Evolutionary conservation across 192 early-diverging fungal species (phyloP).

Genomic region (Coemansia sp.): DNA sequence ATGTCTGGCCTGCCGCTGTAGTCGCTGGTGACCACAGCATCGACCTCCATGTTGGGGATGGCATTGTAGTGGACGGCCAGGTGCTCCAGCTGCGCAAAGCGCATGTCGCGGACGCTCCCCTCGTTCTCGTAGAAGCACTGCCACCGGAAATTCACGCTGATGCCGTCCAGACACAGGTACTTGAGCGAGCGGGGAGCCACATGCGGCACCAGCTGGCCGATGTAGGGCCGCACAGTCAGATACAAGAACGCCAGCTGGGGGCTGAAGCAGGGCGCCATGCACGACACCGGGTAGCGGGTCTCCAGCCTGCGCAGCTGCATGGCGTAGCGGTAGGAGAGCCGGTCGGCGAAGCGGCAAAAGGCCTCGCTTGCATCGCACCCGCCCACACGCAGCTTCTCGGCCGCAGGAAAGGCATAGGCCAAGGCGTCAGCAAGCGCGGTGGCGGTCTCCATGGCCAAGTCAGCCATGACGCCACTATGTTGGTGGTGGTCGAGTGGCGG

Average conservation of each 20-base stretch:
- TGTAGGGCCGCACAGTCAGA: constrained; percentile 5
- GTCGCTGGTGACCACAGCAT: background rate
- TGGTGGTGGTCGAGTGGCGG: too few species aligned
- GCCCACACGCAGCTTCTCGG: background rate
- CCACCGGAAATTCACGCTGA: constrained; percentile 1
- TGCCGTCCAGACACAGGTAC: constrained; percentile 3
- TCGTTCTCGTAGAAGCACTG: constrained; percentile 3
- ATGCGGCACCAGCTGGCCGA: constrained; percentile 3
- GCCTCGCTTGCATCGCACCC: background rate
- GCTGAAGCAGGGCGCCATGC: background rate
- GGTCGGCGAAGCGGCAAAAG: constrained; percentile 7
- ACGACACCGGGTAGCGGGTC: background rate
- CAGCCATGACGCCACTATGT: too few species aligned
- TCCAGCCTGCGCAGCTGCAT: background rate
- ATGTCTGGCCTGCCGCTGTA: background rate
- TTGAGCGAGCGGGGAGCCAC: background rate
- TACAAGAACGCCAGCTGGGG: background rate
- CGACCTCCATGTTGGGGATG: background rate
- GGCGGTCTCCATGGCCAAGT: background rate
- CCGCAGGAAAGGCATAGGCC: background rate
- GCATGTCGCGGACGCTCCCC: background rate
- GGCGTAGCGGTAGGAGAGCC: background rate
- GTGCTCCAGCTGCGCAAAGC: background rate
- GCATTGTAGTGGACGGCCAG: constrained; percentile 1
- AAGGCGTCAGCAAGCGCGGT: background rate